Percentiles rank a stretch among this genome's conserved stretches.
phyloP scores from a whole-genome alignment of 306 rosid genomes.

The Bauhinia variegata region DNA sequence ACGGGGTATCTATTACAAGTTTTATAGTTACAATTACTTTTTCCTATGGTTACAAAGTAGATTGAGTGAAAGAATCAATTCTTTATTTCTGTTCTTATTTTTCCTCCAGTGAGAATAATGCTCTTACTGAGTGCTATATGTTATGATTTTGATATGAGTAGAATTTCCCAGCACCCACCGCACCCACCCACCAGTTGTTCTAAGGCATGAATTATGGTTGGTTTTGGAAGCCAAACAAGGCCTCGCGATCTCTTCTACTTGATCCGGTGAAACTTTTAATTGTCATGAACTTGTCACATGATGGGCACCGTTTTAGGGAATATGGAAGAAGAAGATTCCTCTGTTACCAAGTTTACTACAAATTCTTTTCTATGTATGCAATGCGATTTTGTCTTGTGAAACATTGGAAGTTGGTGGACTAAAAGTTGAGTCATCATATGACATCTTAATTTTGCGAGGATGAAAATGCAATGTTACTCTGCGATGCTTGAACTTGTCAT shows the following conservation, averaged over 20 bases:
- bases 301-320: background rate
- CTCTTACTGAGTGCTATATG: background rate
- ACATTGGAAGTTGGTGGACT: background rate
- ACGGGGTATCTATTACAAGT: background rate
- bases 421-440: background rate
- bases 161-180: too few species aligned
- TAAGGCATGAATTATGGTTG: too few species aligned
- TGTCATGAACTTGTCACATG: too few species aligned
- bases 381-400: background rate
- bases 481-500: constrained; percentile 3
- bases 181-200: too few species aligned
- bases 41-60: background rate
- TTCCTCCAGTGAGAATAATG: background rate
- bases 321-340: background rate
- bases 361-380: too few species aligned
- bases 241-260: background rate
- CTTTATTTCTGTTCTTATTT: background rate
- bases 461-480: background rate
- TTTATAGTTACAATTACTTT: too few species aligned
- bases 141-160: too few species aligned
- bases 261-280: background rate
- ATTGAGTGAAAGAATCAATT: background rate
- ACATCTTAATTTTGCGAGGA: constrained; percentile 2
- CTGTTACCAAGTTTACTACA: background rate
- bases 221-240: background rate